Conservation (phyloP, 208 protist species). For the Leishmania turanica region DNA sequence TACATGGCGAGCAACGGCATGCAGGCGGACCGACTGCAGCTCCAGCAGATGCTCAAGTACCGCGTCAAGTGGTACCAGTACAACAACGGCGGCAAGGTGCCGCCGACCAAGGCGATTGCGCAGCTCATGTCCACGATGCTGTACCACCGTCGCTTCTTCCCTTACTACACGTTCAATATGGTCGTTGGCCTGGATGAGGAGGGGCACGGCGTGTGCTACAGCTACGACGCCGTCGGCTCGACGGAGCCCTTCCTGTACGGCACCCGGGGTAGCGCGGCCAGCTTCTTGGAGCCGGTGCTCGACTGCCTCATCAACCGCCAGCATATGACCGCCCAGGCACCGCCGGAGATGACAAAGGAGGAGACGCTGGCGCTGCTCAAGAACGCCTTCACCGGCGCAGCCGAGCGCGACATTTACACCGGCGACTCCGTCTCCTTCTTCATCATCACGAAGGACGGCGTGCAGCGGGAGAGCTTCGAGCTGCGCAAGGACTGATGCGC, state of each 20-base stretch:
- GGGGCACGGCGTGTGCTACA: conserved; percentile 96
- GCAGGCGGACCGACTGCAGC: conserved; percentile 96
- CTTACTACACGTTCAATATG: conserved; percentile 99
- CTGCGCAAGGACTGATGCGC: conserved; percentile 73
- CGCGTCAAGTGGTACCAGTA: conserved; percentile 95
- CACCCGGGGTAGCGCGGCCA: conserved; percentile 91
- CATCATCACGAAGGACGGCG: conserved; percentile 86
- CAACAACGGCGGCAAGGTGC: conserved; percentile 92
- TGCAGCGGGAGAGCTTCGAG: conserved; percentile 69
- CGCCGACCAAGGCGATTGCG: conserved; percentile 92
- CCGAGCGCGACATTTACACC: conserved; percentile 98
- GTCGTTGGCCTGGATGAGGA: conserved; percentile 96
- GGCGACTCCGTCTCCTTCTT: conserved; percentile 96
- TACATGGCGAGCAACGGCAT: conserved; percentile 97
- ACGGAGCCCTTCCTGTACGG: conserved; percentile 95
- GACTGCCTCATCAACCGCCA: conserved; percentile 95
- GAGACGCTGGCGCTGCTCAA: conserved; percentile 94
- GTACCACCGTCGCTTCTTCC: conserved; percentile 99
- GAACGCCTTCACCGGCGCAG: conserved; percentile 95
- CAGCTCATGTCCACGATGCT: conserved; percentile 98
- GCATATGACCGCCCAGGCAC: conserved; percentile 76
- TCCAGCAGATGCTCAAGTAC: conserved; percentile 96
- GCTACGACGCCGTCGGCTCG: conserved; percentile 98
- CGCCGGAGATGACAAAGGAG: conserved; percentile 68
- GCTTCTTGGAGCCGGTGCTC: conserved; percentile 97